A percentile compares a stretch with the other conserved stretches of the same genome.
phyloP scores from a whole-genome alignment of 192 early-diverging fungal genomes.

The Coemansia sp. region DNA sequence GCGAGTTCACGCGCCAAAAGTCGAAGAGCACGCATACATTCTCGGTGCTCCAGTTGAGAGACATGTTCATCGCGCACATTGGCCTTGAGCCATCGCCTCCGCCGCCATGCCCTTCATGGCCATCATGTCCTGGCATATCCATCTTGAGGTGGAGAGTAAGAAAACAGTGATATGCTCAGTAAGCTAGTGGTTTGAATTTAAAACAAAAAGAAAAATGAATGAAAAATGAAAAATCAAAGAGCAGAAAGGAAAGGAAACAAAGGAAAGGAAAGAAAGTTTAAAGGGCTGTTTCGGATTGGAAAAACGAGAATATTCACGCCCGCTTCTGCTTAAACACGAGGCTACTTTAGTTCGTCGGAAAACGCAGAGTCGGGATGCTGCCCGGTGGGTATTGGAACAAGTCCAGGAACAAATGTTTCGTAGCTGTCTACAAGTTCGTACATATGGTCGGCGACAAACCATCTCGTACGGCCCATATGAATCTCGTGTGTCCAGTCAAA shows the following conservation, averaged over 20 bases:
- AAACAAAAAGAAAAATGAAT: neutral
- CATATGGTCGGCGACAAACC: slow-evolving; percentile 56
- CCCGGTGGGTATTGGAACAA: slow-evolving; percentile 47
- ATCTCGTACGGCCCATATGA: slow-evolving; percentile 48
- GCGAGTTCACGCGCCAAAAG: slow-evolving; percentile 69
- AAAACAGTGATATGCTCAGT: neutral
- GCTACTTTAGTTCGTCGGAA: slow-evolving; percentile 37
- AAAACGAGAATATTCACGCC: neutral
- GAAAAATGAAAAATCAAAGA: neutral
- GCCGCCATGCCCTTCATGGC: slow-evolving; percentile 52
- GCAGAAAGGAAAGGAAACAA: neutral
- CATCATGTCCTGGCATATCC: slow-evolving; percentile 56
- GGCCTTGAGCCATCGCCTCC: slow-evolving; percentile 31
- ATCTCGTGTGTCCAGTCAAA: slow-evolving; percentile 56
- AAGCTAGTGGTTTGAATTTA: neutral
- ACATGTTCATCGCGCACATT: slow-evolving; percentile 68
- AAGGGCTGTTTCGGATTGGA: neutral
- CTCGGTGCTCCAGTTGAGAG: slow-evolving; percentile 73
- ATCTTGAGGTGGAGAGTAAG: slow-evolving; percentile 6
- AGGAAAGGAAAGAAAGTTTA: neutral
- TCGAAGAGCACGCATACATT: slow-evolving; percentile 76
- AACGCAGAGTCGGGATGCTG: slow-evolving; percentile 55
- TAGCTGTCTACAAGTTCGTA: slow-evolving; percentile 49
- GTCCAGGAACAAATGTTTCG: slow-evolving; percentile 42
- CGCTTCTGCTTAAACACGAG: too few relatives aligned